Percentiles rank a stretch among this genome's conserved stretches.
phyloP scores from a whole-genome alignment of 768 basidiomycete genomes.

The Hygrocybe punicea region DNA sequence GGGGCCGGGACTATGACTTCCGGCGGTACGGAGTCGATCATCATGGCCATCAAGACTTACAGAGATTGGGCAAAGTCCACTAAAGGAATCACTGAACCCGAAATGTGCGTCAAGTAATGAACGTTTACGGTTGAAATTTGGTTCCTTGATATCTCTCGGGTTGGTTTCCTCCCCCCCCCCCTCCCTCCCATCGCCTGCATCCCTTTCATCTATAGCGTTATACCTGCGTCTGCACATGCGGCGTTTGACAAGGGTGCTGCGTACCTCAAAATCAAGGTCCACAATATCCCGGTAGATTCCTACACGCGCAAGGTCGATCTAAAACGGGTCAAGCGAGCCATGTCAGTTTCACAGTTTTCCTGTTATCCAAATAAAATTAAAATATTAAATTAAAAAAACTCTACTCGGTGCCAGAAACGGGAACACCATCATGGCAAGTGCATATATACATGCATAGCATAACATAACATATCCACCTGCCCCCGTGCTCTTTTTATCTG shows the following conservation, averaged over 20 bases:
- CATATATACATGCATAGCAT: background rate
- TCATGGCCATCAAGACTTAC: slow-evolving; percentile 94
- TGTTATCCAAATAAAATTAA: background rate
- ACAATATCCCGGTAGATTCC: slow-evolving; percentile 76
- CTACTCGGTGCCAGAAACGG: slow-evolving; percentile 57
- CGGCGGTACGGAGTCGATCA: slow-evolving; percentile 93
- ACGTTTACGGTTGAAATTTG: background rate
- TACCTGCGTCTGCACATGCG: slow-evolving; percentile 84
- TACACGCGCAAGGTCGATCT: slow-evolving; percentile 76
- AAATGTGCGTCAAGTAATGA: slow-evolving; percentile 60
- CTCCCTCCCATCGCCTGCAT: too few species aligned
- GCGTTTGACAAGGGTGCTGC: slow-evolving; percentile 92
- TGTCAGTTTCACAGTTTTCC: slow-evolving; percentile 50
- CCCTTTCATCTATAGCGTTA: slow-evolving; percentile 50
- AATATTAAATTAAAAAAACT: too few species aligned
- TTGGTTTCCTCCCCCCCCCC: too few species aligned
- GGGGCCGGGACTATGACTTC: slow-evolving; percentile 92
- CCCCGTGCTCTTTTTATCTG: too few species aligned
- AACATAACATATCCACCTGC: too few species aligned
- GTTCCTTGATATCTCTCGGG: too few species aligned
- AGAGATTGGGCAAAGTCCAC: slow-evolving; percentile 85
- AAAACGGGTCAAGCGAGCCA: slow-evolving; percentile 75
- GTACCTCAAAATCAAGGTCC: slow-evolving; percentile 88
- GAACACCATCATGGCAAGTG: slow-evolving; percentile 80
- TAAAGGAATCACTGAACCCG: slow-evolving; percentile 87